Conservation (phyloP, 495 filamentous ascomycete species). For the Geoglossum glabrum region DNA sequence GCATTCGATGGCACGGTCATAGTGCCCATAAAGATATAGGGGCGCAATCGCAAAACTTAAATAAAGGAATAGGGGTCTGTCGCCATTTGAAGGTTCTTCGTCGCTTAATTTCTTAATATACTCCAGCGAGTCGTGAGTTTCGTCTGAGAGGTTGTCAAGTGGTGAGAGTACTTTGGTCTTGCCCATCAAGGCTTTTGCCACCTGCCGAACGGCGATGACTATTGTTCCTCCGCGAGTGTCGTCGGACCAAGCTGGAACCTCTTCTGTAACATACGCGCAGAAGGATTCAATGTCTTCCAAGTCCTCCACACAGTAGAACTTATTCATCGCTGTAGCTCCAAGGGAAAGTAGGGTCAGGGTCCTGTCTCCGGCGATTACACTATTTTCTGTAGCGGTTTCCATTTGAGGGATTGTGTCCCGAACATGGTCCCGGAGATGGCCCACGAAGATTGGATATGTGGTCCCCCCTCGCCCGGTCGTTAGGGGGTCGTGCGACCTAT, state of each 20-base stretch:
- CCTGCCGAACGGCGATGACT: constrained; percentile 50
- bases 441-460: constrained; percentile 51
- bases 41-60: constrained; percentile 49
- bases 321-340: constrained; percentile 47
- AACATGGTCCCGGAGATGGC: constrained; percentile 48
- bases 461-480: constrained; percentile 51
- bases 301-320: constrained; percentile 55
- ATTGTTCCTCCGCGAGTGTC: constrained; percentile 66
- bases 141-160: constrained; percentile 46
- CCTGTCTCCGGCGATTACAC: constrained; percentile 49
- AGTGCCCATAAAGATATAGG: constrained; percentile 57
- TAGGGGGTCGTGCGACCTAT: constrained; percentile 44
- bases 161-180: constrained; percentile 45
- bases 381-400: constrained; percentile 49
- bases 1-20: constrained; percentile 44
- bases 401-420: constrained; percentile 36
- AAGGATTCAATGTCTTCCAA: constrained; percentile 29
- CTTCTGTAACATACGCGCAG: constrained; percentile 40
- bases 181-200: constrained; percentile 60
- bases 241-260: constrained; percentile 49
- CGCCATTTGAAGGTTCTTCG: constrained; percentile 28
- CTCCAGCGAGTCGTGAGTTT: constrained; percentile 37
- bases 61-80: constrained; percentile 40
- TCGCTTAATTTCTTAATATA: constrained; percentile 41
- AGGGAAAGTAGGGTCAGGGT: constrained; percentile 56